Base-by-base conservation (phyloP, 2,329 filamentous ascomycete genomes). In the Penicillium freii region DNA sequence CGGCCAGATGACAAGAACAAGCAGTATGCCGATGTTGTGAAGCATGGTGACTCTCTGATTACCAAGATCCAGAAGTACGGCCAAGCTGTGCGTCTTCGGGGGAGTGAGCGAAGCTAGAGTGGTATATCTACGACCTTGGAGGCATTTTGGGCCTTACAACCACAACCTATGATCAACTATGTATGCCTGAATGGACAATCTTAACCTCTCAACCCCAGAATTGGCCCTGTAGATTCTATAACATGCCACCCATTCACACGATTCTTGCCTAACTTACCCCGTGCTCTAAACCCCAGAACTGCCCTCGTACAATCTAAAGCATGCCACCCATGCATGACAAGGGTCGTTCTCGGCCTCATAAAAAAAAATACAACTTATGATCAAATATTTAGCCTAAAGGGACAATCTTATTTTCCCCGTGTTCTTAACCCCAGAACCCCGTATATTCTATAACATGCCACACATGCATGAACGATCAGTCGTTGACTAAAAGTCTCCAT, bases 41-140 rank as follows among this genome's bases (percentile, higher is more conserved):
- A 94, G 80, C 94, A 97, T 75, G 94, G 94, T 33, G 94, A 99
- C 76, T 90, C 96, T 77, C 83, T 99, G 62, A 97, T 99, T 74
- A 99, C 94, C 57, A 99, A 99, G 83, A 82, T 99, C 67, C 94
- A 99, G 80, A 99, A 99, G 83, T 99, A 99, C 76, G 94, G 94
- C 44, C 94, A 99, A 78, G 90, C 94, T 2, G 94, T 99, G 63
- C 86, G 94, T 71, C 82, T 99, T 78, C 86, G 94, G 69, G 94
- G 94, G 40, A 97, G 93, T 73, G 94, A 99, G 82, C 86, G 94
- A 69, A 91, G 91, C 69, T 96, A 69, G 46, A 50, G 27, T 34
- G 40, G 48, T 47, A 54, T 52, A 29, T 45, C 52, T 55, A 56
- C 47, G 49, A 57, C 52, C 40, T 29, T 38, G 40, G 54, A 39